Base-by-base conservation (phyloP, 179 eudicot genomes). In the Spergularia azorica region DNA sequence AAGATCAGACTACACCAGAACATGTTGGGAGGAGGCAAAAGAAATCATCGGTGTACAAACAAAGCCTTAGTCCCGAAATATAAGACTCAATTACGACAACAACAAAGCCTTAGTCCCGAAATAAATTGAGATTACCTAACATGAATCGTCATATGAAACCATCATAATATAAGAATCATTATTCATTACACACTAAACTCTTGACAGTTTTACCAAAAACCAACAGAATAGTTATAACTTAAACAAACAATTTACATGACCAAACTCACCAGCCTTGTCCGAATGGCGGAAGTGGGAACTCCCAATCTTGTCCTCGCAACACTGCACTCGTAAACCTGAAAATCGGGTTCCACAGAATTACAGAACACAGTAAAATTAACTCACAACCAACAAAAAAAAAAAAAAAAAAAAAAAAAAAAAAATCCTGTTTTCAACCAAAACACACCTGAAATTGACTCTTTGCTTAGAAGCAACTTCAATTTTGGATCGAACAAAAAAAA, bases 261-360 rank as follows among this genome's bases (percentile, higher is more conserved):
- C 43, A 76, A 4, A 81, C 94, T 90, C 79, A 94, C 98, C 97
- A 91, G 70, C 98, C 97, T 80, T 92, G 96, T 52, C 98, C 98
- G 81, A 91, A 94, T 66, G 98, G 98, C 9, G 98, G 98, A 78
- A 92, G 77, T 14, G 97, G 94, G 72, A 94, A 21, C 81, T 92
- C 96, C 97, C 96, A 94, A 73, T 80, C 86, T 78, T 92, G 87
- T 26, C 89, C 91, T 26, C 96, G 91, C 76, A 94, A 75, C 73
- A 92, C 94, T 5, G 98, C 98, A 82, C 98, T 94, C 2, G 96
- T 94, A 80, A 90, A 92, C 79, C 97, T 94, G 79, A 65, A 61
- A 83, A 82, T 46, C 39, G 6, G 48, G 8, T 58, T 26, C 65
- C 41, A 74, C 63, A 18, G 14, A 72, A 17, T 46, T 20, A 8